Evolutionary conservation across 2,329 filamentous ascomycete genomes (phyloP).

Genomic region (Fusarium solani-melongenae): DNA sequence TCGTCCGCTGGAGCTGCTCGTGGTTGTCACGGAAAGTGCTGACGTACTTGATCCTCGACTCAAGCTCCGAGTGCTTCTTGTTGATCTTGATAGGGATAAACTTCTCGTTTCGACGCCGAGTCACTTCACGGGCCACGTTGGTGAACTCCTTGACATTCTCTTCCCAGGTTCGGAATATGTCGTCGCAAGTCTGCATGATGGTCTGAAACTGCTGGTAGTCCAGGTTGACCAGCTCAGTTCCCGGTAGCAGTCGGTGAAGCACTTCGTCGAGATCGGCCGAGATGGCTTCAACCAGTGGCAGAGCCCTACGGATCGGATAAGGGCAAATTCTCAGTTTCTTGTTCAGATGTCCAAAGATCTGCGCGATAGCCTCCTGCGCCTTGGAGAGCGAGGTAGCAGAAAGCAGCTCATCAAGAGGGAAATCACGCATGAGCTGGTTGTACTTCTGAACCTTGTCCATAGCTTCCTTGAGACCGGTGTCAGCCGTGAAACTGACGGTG

Average conservation of each 20-base stretch:
- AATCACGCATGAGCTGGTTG: conserved; percentile 98
- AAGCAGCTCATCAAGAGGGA: conserved; percentile 92
- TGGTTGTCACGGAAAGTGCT: conserved; percentile 96
- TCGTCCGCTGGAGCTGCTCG: conserved; percentile 95
- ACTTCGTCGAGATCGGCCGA: conserved; percentile 91
- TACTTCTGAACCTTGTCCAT: conserved; percentile 98
- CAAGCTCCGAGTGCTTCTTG: conserved; percentile 87
- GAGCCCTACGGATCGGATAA: conserved; percentile 90
- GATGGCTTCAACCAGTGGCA: conserved; percentile 96
- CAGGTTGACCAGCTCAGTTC: conserved; percentile 88
- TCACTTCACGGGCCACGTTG: conserved; percentile 95
- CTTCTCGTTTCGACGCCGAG: conserved; percentile 91
- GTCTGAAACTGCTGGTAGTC: conserved; percentile 90
- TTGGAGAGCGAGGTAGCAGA: conserved; percentile 91
- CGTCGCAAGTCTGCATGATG: conserved; percentile 84
- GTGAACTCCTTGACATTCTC: conserved; percentile 98
- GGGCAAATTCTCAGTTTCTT: conserved; percentile 97
- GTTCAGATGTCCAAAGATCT: conserved; percentile 95
- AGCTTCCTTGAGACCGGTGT: conserved; percentile 95
- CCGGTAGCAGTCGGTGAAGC: conserved; percentile 86
- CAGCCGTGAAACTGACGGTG: conserved; percentile 94
- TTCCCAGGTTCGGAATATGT: conserved; percentile 93
- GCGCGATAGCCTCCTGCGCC: conserved; percentile 85
- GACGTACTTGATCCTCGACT: conserved; percentile 93
- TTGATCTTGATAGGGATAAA: conserved; percentile 98